phyloP scores from a whole-genome alignment of 2,329 filamentous ascomycete genomes.

The Seiridium unicorne region DNA sequence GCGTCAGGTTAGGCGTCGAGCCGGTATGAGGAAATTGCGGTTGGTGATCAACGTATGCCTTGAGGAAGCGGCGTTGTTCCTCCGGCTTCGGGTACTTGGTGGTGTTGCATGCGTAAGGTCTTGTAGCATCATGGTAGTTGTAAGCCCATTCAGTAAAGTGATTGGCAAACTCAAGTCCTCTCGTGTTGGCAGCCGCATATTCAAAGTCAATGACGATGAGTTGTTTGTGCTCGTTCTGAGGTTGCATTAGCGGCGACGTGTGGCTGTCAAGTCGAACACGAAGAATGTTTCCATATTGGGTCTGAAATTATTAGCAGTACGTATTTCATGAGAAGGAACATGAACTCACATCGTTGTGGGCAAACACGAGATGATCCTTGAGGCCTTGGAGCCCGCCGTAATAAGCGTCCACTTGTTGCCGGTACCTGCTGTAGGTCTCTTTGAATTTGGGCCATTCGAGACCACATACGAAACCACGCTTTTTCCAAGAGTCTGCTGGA shows the following conservation, averaged over 20 bases:
- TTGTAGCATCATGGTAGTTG: slow-evolving; percentile 80
- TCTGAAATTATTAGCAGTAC: slow-evolving; percentile 49
- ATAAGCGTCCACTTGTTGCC: slow-evolving; percentile 67
- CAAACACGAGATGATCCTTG: slow-evolving; percentile 79
- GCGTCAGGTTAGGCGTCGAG: slow-evolving; percentile 48
- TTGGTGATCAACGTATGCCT: slow-evolving; percentile 81
- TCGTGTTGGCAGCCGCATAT: slow-evolving; percentile 86
- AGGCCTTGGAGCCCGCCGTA: slow-evolving; percentile 69
- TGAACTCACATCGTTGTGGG: slow-evolving; percentile 86
- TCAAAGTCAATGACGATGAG: slow-evolving; percentile 98
- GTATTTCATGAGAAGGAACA: neutral
- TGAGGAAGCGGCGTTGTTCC: slow-evolving; percentile 82
- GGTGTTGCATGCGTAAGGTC: slow-evolving; percentile 66
- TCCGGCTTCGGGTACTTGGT: slow-evolving; percentile 72
- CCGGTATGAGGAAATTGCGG: slow-evolving; percentile 60
- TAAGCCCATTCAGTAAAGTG: slow-evolving; percentile 99
- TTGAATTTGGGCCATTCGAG: slow-evolving; percentile 80
- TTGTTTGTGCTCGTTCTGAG: slow-evolving; percentile 92
- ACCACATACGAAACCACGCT: slow-evolving; percentile 76
- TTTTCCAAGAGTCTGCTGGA: slow-evolving; percentile 57
- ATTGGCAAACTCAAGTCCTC: slow-evolving; percentile 91
- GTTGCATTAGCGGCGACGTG: slow-evolving; percentile 82
- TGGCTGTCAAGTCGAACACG: slow-evolving; percentile 66
- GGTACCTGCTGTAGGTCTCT: slow-evolving; percentile 72
- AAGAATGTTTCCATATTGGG: slow-evolving; percentile 97